Base-by-base conservation (phyloP, 345 rosid genomes). In the Excoecaria agallocha region DNA sequence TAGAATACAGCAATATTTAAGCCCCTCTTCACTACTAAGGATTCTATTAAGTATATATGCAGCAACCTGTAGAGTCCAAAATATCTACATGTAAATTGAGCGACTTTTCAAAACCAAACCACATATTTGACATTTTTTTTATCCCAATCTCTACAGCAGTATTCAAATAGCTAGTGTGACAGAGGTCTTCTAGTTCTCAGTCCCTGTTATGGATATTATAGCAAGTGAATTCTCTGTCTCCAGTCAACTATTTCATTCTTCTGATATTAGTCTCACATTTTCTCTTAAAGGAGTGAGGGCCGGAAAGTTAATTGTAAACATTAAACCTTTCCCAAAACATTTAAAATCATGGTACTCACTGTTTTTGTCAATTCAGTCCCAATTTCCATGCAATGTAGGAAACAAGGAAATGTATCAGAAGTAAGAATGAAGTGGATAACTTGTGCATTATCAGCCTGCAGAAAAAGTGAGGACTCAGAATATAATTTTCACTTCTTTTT, bases 341-440 rank as follows among this genome's bases (percentile, higher is more conserved):
- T 10, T 8, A 0, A 30, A 64, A 38, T 39, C 46, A 24, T 38
- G 72, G 43, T 60, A 81, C 89, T 86, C 74, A 87, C 91, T 38
- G 87, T 85, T 83, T 85, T 85, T 52, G 88, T 75, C 68, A 82
- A 68, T 68, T 70, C 82, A 60, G 22, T 66, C 66, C 93, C 89
- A 59, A 80, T n/a, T 70, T 84, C 86, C 84, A 88, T 86, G 76
- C 85, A 73, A 55, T 75, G 63, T 30, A 91, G 79, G 77, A 88
- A 84, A 76, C 68, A 37, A 58, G 92, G 93, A 76, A 89, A 76
- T 66, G 81, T 30, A 46, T 83, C 76, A 74, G 77, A 70, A 16
- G 55, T 50, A 19, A 90, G 82, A 68, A 88, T 92, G 76, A 45
- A 79, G 20, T 16, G 63, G 62, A 88, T 65, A 69, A 75, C 87